Evolutionary conservation across 192 early-diverging fungal genomes (phyloP), one percentile per base, ranked within the genome.

Genomic region (Coemansia sp.): DNA sequence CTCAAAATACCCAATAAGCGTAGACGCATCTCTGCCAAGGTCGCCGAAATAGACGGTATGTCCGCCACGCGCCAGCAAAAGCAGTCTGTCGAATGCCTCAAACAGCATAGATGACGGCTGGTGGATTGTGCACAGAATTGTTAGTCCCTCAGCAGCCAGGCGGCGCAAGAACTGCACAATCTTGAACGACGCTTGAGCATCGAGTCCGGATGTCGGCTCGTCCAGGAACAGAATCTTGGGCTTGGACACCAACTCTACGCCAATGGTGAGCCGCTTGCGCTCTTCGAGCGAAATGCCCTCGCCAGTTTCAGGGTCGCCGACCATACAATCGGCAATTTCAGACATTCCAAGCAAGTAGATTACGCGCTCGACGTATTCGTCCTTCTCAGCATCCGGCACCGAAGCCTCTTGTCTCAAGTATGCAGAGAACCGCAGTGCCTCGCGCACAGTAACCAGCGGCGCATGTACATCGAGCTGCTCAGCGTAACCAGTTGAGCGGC

Each of bases 11-110:
- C 67, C 53, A 42, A 87, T 85, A 68, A 94, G 75, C 4, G 72
- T 85, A 36, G 68, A 56, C 25, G 85, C 87, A 37, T 91, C 86
- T 0, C 37, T 20, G 31, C 93, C 93, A 7, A 94, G 71, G 21
- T 92, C 89, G 38, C 93, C 93, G 75, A 90, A 88, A 64, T 89
- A 95, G 22, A 86, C 90, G 10, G 89, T 90, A 53, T 74, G 68
- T 51, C 93, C 93, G 37, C 91, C 91, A 19, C 87, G 85, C 48
- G 83, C 83, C 14, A 84, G 88, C 17, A 93, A 70, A 21, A 93
- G 72, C 7, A 91, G 68, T 25, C 90, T 84, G 65, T 91, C 89
- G 76, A 91, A 93, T 48, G 85, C 84, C 31, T 87, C 82, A 76
- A 93, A 93, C 26, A 91, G 72, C 57, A 87, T 70, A 7, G 89